Evolutionary conservation across 192 early-diverging fungal species (phyloP), one percentile per base, ranked within the genome.

Genomic region (Backusella mclennaniae): DNA sequence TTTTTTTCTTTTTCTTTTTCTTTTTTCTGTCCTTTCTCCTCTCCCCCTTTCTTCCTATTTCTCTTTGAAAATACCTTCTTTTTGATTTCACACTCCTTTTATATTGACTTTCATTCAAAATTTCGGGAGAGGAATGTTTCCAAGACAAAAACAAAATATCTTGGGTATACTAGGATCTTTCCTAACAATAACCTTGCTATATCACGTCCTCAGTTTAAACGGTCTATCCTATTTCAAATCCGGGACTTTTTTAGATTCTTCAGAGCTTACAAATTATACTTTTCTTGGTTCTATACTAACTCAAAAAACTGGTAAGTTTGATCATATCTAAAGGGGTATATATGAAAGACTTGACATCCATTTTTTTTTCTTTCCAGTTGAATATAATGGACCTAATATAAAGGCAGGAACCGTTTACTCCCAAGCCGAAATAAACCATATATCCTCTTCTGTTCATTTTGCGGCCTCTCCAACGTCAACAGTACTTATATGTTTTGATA

Each of bases 201-300:
- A 69, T 21, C 68, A 69, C 39, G 35, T 69, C 21, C 21, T 69
- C 21, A 69, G 38, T 23, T 38, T 69, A 69, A 69, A 38, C 38
- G 36, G 56, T 29, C 26, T 63, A 63, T 63, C 21, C 19, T 39
- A 35, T 69, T 35, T 39, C 12, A 39, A 19, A 39, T 69, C 17
- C 21, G 38, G n/a, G 21, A 21, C 19, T 11, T 69, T 39, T 69
- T 35, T 69, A 7, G 68, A 69, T 69, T 39, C 68, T 23, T 39
- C 68, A 12, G 68, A 69, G 21, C 21, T 69, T 38, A 69, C 68
- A 19, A 69, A 69, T 2, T 69, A 69, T 9, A 69, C 68, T 38
- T 23, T 69, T 38, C 21, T 69, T 26, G 68, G 41, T 23, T 41
- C 36, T 11, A n/a, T 69, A 26, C 21, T 69, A 26, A 35, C 35